Evolutionary conservation across 495 filamentous ascomycete species (phyloP), one percentile per base, ranked within the genome.

Genomic region (Pyrenula massariospora): DNA sequence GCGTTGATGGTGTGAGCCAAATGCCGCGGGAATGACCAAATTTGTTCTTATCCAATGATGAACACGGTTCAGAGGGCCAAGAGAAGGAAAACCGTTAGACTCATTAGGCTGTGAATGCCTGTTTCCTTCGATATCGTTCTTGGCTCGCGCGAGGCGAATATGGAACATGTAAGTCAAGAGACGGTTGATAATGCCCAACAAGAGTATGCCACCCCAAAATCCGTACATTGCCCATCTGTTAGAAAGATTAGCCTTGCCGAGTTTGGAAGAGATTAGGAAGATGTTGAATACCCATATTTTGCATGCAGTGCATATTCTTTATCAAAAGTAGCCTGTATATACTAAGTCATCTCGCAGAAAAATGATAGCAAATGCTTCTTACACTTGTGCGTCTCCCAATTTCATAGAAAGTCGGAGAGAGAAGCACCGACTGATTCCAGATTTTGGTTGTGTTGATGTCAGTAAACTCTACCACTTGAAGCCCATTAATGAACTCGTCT

Each of bases 11-110:
- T 57, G 54, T 24, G 60, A 62, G 36, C 61, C 62, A 12, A 71
- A 56, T 1, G 72, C 68, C 1, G 65, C 58, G 22, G 73, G 65
- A 12, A 70, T 57, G 8, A 70, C 62, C 10, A 77, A 53, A 59
- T 75, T 60, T 0, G 64, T 70, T 19, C 67, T 59, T 1, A 70
- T 10, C 63, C 65, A 69, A 25, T 63, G 59, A 54, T 66, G 15
- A 63, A 52, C 0, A 53, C 55, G 3, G 12, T 23, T 48, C 42
- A 56, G 21, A 60, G 19, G 2, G 20, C 19, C 3, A 55, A 22
- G 12, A 15, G 5, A 42, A 8, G 31, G 31, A 42, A 42, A 42
- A 15, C 31, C 31, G 31, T 15, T 5, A 15, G 31, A 42, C 15
- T 42, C 15, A 42, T 42, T 5, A n/a, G n/a, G n/a, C 5, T 42